These are phyloP conservation scores for Calonectria pseudoturangicola DNA, from an alignment of 2,329 filamentous ascomycete genomes.

Conservation along the genomic window DNA sequence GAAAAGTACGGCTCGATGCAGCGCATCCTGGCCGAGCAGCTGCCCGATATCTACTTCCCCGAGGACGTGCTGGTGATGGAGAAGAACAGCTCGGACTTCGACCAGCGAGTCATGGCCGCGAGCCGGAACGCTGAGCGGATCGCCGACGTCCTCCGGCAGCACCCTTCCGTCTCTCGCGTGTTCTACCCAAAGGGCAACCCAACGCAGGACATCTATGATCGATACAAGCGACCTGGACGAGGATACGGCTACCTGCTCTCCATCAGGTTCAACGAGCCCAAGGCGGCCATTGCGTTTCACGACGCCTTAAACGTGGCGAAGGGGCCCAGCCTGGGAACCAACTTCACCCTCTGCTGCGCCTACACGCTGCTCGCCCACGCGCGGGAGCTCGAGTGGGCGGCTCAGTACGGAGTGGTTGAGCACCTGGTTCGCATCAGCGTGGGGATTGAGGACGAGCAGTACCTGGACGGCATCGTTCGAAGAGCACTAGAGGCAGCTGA, in stretches of 20 bases:
- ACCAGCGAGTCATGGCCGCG: slow-evolving; percentile 56
- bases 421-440: slow-evolving; percentile 66
- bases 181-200: slow-evolving; percentile 64
- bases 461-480: slow-evolving; percentile 50
- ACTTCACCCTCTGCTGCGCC: slow-evolving; percentile 64
- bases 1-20: slow-evolving; percentile 58
- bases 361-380: slow-evolving; percentile 65
- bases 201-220: slow-evolving; percentile 58
- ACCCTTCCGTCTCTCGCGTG: slow-evolving; percentile 54
- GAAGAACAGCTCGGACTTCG: slow-evolving; percentile 63
- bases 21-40: slow-evolving; percentile 44
- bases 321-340: slow-evolving; percentile 71
- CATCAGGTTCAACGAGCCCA: slow-evolving; percentile 65
- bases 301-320: slow-evolving; percentile 68
- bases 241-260: slow-evolving; percentile 72
- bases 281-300: slow-evolving; percentile 66
- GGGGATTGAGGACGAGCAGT: slow-evolving; percentile 63
- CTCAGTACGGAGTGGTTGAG: slow-evolving; percentile 61
- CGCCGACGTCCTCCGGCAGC: slow-evolving; percentile 53
- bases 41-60: slow-evolving; percentile 51
- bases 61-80: slow-evolving; percentile 58
- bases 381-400: slow-evolving; percentile 60
- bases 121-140: slow-evolving; percentile 53
- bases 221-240: slow-evolving; percentile 59
- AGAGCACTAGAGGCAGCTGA: slow-evolving; percentile 45